Base-by-base conservation (phyloP, 2,329 filamentous ascomycete genomes). In the Davidsoniella australis region DNA sequence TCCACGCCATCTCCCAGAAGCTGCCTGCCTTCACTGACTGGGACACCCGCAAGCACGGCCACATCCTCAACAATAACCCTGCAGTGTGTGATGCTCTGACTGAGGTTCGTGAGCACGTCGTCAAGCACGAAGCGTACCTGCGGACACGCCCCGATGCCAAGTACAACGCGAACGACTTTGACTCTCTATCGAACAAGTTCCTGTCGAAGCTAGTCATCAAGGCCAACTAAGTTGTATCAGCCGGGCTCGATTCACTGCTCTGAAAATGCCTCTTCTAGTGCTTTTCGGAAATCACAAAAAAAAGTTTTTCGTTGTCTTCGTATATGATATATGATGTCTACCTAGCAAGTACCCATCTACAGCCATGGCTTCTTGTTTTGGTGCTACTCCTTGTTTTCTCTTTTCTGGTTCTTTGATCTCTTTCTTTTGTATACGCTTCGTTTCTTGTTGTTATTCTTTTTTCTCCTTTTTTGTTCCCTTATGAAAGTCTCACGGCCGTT, bases 1-100 rank as follows among this genome's bases (percentile, higher is more conserved):
- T 96, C 78, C 87, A 94, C 58, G 89, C 89, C 65, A 96, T 96
- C 62, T 95, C 88, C 1, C 89, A 94, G 67, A 95, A 96, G 69
- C 75, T 95, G 41, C 89, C 89, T 4, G 75, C 85, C 17, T 87
- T 96, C 62, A 82, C 81, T 56, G 89, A 96, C 62, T 96, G 89
- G 89, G 87, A 95, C 61, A 91, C 85, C 10, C 72, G 76, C 61
- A 86, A 91, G 66, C 89, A 96, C 62, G 85, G 91, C 57, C 83
- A 94, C 58, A 69, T 94, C 47, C 77, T 95, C 53, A 84, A 87
- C 68, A 93, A 89, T 64, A 94, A 96, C 66, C 72, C 75, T 20
- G 86, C 88, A 56, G 87, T 95, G 45, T 95, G 89, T 66, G 86
- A 93, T 61, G 87, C 88, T 49, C 85, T 96, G 85, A 94, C 86